These are phyloP conservation scores for Dalbergia cultrata DNA, from an alignment of 306 rosid genomes.

Conservation along the genomic window DNA sequence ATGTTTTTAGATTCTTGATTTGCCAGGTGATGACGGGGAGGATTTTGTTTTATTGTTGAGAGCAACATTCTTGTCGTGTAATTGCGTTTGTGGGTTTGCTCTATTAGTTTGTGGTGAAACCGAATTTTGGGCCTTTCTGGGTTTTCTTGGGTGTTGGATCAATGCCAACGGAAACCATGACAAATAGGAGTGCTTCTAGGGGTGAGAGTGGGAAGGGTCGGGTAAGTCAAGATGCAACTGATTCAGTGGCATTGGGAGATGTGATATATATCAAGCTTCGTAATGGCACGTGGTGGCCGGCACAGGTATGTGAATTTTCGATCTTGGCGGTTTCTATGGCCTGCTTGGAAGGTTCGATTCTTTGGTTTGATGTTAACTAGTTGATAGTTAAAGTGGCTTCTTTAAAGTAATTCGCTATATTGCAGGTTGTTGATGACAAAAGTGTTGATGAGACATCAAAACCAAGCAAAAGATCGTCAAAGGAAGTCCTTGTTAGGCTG, in stretches of 20 bases:
- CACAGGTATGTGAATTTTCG: constrained; percentile 58
- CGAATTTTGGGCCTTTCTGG: constrained; percentile 20
- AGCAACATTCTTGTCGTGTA: not conserved
- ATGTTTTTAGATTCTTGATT: not conserved
- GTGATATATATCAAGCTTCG: constrained; percentile 56
- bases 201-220: constrained; percentile 24
- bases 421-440: constrained; percentile 70
- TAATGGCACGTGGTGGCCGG: constrained; percentile 78
- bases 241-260: constrained; percentile 56
- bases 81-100: not conserved
- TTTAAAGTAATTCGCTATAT: constrained; percentile 32
- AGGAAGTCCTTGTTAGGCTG: constrained; percentile 69
- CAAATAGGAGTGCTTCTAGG: constrained; percentile 25
- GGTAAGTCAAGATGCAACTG: constrained; percentile 30
- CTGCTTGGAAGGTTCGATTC: not conserved
- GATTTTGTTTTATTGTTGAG: constrained; percentile 14
- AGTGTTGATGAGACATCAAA: constrained; percentile 39
- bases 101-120: not conserved
- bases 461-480: constrained; percentile 46
- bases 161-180: constrained; percentile 34
- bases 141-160: constrained; percentile 35
- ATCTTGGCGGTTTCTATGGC: not conserved
- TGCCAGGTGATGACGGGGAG: constrained; percentile 15
- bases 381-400: constrained; percentile 10
- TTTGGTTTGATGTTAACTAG: not conserved